These are phyloP conservation scores for Neopestalotiopsis rosae DNA, from an alignment of 2,329 filamentous ascomycete genomes.

Conservation along the genomic window DNA sequence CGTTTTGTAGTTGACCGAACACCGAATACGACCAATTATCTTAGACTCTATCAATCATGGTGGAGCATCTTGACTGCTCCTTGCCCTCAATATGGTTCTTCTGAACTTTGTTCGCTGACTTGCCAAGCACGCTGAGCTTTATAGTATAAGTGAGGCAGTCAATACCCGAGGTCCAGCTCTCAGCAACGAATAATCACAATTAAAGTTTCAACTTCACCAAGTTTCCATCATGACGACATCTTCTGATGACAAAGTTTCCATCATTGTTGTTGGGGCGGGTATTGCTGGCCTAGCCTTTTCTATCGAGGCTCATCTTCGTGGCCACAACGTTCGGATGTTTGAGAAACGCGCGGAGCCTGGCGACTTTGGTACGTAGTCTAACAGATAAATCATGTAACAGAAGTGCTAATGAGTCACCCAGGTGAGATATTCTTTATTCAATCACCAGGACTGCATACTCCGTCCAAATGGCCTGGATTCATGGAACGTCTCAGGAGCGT, in stretches of 20 bases:
- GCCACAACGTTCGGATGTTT: slow-evolving; percentile 6
- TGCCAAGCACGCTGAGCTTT: too few species aligned
- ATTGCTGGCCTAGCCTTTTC: neutral
- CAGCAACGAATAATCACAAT: neutral
- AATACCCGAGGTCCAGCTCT: neutral
- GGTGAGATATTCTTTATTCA: neutral
- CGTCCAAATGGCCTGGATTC: slow-evolving; percentile 4
- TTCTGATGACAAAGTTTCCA: slow-evolving; percentile 15
- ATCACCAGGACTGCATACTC: neutral
- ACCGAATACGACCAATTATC: neutral
- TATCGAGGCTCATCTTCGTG: slow-evolving; percentile 13
- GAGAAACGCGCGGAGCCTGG: neutral
- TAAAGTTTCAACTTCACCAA: neutral
- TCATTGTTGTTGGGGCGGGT: slow-evolving; percentile 21
- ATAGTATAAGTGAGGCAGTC: neutral
- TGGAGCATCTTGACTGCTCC: neutral
- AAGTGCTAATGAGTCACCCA: neutral
- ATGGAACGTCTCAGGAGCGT: neutral
- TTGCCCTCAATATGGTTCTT: too few species aligned
- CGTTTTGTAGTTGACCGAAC: neutral
- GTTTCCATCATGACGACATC: neutral
- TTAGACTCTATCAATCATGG: neutral
- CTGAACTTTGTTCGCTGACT: too few species aligned
- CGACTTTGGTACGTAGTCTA: neutral
- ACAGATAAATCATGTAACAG: neutral